Percentiles rank a stretch among this genome's conserved stretches.
phyloP scores from a whole-genome alignment of 805 yeast species.

The Barnettozyma vustinii region DNA sequence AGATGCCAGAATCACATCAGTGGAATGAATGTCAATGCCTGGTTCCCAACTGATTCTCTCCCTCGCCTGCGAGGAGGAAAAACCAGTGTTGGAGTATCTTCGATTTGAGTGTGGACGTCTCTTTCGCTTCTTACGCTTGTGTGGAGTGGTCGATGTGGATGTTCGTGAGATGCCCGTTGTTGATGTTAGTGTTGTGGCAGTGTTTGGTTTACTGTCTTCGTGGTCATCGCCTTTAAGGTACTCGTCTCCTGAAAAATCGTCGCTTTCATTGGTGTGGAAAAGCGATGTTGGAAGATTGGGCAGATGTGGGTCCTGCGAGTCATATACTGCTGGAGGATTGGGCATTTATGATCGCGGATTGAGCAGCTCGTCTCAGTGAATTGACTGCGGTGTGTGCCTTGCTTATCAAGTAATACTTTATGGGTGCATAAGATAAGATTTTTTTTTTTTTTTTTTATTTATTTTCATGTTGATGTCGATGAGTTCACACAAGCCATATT shows the following conservation, averaged over 20 bases:
- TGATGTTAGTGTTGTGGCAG: neutral
- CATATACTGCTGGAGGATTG: constrained; percentile 22
- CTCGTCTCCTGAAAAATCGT: constrained; percentile 20
- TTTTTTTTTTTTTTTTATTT: too few relatives aligned
- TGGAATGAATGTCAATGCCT: constrained; percentile 47
- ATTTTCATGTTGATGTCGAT: too few relatives aligned
- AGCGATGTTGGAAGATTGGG: constrained; percentile 33
- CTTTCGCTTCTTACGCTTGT: constrained; percentile 4
- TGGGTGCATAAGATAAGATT: too few relatives aligned
- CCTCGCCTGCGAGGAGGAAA: constrained; percentile 31
- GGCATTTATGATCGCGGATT: neutral
- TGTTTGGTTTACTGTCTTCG: neutral
- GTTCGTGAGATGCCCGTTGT: neutral
- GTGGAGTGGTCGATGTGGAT: neutral
- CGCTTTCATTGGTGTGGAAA: constrained; percentile 19
- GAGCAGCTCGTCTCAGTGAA: too few relatives aligned
- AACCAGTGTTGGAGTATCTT: constrained; percentile 32
- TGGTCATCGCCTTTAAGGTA: neutral
- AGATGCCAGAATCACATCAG: constrained; percentile 44
- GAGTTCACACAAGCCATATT: too few relatives aligned
- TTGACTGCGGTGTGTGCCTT: too few relatives aligned
- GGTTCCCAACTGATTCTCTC: constrained; percentile 53
- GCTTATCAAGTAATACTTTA: too few relatives aligned
- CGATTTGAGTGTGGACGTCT: constrained; percentile 14
- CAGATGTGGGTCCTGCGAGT: constrained; percentile 37